Conservation (phyloP, 306 rosid genomes). For the Trifolium dubium region DNA sequence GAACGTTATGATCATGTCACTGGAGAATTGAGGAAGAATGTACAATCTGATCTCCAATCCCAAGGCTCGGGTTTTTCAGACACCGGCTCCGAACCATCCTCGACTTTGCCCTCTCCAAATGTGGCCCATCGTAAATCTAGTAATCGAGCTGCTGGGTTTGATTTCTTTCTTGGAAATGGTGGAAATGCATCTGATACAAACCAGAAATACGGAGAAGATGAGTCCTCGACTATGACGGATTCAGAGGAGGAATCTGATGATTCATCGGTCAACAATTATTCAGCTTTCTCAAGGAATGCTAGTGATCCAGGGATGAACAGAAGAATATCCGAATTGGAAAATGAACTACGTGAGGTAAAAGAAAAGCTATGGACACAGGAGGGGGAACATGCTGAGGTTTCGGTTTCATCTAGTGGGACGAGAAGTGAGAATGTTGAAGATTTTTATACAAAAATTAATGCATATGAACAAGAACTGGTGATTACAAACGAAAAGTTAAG, state of each 20-base stretch:
- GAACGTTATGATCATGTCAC: slow-evolving; percentile 95
- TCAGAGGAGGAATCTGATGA: slow-evolving; percentile 92
- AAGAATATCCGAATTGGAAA: slow-evolving; percentile 78
- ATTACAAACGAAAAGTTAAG: slow-evolving; percentile 61
- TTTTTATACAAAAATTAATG: slow-evolving; percentile 50
- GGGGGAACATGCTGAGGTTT: slow-evolving; percentile 59
- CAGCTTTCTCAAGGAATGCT: slow-evolving; percentile 52
- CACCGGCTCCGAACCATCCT: slow-evolving; percentile 64
- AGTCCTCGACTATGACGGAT: slow-evolving; percentile 76
- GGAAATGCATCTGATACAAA: slow-evolving; percentile 62
- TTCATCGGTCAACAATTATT: slow-evolving; percentile 87
- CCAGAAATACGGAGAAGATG: slow-evolving; percentile 86
- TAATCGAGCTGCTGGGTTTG: slow-evolving; percentile 93
- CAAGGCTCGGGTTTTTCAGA: slow-evolving; percentile 79
- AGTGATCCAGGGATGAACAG: slow-evolving; percentile 60
- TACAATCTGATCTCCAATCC: slow-evolving; percentile 83
- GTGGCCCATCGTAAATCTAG: slow-evolving; percentile 59
- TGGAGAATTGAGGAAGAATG: slow-evolving; percentile 73
- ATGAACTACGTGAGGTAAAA: slow-evolving; percentile 77
- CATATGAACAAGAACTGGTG: slow-evolving; percentile 67
- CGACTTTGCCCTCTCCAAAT: slow-evolving; percentile 55
- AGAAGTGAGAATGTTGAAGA: slow-evolving; percentile 57
- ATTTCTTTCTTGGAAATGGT: slow-evolving; percentile 84
- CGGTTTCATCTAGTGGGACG: slow-evolving; percentile 47
- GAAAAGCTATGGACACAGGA: slow-evolving; percentile 71